Conservation (phyloP, 2,329 filamentous ascomycete genomes). For the Colletotrichum filicis region DNA sequence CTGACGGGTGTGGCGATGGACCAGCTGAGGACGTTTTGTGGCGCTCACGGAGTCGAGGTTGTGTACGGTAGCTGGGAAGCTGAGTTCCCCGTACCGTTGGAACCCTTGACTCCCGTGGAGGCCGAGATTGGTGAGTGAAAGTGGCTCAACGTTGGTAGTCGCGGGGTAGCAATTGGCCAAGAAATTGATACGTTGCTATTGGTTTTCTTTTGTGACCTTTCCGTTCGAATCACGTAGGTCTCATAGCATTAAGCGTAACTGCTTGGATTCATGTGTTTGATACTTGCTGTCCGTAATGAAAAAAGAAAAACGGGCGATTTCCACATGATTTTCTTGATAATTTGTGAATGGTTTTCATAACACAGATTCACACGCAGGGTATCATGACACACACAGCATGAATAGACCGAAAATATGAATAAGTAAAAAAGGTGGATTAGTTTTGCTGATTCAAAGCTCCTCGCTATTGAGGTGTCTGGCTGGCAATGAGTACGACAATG, state of each 20-base stretch:
- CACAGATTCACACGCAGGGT: too few relatives aligned
- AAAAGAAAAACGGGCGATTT: background rate
- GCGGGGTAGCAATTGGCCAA: background rate
- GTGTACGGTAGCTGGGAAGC: constrained; percentile 24
- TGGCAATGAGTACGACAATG: background rate
- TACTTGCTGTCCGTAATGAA: background rate
- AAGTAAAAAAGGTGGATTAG: background rate
- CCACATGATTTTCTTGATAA: background rate
- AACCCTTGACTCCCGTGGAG: constrained; percentile 8
- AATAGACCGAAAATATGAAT: background rate
- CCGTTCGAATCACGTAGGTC: background rate
- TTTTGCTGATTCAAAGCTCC: background rate
- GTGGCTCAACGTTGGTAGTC: background rate
- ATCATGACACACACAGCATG: background rate
- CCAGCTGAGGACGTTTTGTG: constrained; percentile 20
- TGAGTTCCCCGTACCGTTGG: constrained; percentile 25
- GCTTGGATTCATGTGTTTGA: background rate
- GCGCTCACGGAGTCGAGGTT: constrained; percentile 27
- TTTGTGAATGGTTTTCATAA: background rate
- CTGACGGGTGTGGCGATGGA: constrained; percentile 32
- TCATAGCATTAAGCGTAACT: background rate
- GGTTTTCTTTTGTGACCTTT: background rate
- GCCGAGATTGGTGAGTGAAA: constrained; percentile 22
- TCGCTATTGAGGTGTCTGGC: background rate
- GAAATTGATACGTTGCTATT: background rate